These are phyloP conservation scores for Penicillium freii DNA, from an alignment of 2,329 filamentous ascomycete genomes.

Conservation along the genomic window DNA sequence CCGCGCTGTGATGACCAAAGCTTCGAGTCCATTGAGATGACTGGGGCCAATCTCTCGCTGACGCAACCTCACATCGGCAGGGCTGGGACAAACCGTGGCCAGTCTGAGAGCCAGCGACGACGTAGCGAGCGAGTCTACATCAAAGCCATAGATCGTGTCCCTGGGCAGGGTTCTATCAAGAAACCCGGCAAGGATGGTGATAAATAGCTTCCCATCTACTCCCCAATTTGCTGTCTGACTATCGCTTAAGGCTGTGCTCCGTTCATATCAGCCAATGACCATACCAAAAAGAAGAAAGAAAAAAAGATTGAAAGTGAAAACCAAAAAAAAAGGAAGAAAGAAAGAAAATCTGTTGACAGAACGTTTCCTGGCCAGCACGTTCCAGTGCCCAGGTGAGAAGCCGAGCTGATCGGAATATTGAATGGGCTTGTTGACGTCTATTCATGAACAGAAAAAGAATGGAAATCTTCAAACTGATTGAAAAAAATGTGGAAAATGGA, in stretches of 20 bases:
- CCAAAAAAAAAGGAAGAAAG: neutral
- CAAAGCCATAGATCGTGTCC: neutral
- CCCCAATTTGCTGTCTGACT: neutral
- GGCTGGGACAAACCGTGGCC: constrained; percentile 9
- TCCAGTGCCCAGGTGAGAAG: neutral
- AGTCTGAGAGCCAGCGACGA: constrained; percentile 9
- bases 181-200: constrained; percentile 1
- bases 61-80: neutral
- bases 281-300: neutral
- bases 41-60: neutral
- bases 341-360: neutral
- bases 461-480: neutral
- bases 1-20: neutral
- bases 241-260: neutral
- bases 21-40: neutral
- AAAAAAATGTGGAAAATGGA: neutral
- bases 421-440: neutral
- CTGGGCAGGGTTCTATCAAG: neutral
- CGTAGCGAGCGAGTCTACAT: constrained; percentile 8
- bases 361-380: neutral
- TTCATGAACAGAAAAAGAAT: neutral
- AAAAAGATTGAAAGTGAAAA: neutral
- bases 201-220: neutral
- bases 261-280: neutral
- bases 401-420: neutral